phyloP scores from a whole-genome alignment of 352 stramenopile genomes.

The Globisporangium paroecandrum region DNA sequence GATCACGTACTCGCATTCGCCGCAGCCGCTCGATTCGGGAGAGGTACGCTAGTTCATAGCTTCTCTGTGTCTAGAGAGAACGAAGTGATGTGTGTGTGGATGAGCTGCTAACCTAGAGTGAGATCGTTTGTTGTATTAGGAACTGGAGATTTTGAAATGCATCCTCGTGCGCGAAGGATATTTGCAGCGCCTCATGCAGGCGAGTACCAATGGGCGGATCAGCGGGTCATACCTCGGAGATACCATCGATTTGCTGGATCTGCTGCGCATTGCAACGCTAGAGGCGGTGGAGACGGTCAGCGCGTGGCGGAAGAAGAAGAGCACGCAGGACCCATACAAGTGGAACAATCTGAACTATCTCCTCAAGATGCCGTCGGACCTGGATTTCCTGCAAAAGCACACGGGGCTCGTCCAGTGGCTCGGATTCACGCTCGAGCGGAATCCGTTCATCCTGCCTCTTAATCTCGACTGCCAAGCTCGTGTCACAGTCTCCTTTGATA shows the following conservation, averaged over 20 bases:
- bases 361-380: constrained; percentile 85
- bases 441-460: constrained; percentile 86
- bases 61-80: neutral
- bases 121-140: constrained; percentile 24
- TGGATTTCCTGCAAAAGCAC: constrained; percentile 88
- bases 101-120: too few relatives aligned
- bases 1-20: constrained; percentile 26
- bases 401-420: constrained; percentile 76
- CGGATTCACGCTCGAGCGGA: constrained; percentile 78
- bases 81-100: neutral
- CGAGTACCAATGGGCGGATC: constrained; percentile 39
- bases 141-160: constrained; percentile 87
- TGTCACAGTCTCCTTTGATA: neutral
- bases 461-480: constrained; percentile 57
- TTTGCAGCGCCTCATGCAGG: constrained; percentile 59
- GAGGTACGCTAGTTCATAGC: constrained; percentile 29
- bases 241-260: constrained; percentile 83
- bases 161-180: constrained; percentile 90
- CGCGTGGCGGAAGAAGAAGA: constrained; percentile 58
- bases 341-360: constrained; percentile 93
- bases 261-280: constrained; percentile 83
- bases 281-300: constrained; percentile 85
- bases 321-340: constrained; percentile 42
- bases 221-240: constrained; percentile 53
- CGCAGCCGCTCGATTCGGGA: constrained; percentile 39